Evolutionary conservation across 2,329 filamentous ascomycete species (phyloP).

Genomic region (Piedraia hortae): DNA sequence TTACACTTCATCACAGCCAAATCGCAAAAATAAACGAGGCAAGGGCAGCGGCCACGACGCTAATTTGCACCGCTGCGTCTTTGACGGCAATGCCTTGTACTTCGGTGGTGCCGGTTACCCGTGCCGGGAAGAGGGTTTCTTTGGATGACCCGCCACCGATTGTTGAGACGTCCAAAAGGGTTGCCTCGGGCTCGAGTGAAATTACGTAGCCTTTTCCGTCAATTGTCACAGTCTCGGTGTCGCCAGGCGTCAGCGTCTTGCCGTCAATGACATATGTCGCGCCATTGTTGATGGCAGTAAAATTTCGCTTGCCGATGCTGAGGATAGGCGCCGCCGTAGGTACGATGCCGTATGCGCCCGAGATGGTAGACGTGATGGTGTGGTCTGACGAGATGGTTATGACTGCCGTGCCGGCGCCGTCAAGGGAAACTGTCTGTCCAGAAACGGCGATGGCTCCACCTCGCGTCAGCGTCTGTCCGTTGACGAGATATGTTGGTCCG

Average conservation of each 20-base stretch:
- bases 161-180: constrained; percentile 13
- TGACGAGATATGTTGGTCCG: constrained; percentile 11
- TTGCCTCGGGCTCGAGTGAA: constrained; percentile 13
- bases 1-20: no score
- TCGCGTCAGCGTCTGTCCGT: constrained; percentile 13
- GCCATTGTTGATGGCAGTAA: constrained; percentile 9
- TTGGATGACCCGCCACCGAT: no score
- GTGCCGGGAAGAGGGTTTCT: constrained; percentile 16
- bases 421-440: constrained; percentile 11
- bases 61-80: no score
- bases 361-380: constrained; percentile 6
- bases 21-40: no score
- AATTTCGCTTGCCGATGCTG: constrained; percentile 10
- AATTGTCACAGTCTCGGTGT: constrained; percentile 8
- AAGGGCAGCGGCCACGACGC: no score
- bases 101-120: constrained; percentile 9
- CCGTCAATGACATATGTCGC: constrained; percentile 15
- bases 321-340: constrained; percentile 10
- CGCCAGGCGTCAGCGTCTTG: constrained; percentile 14
- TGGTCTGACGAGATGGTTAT: constrained; percentile 5
- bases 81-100: no score
- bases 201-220: constrained; percentile 8
- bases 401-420: constrained; percentile 11
- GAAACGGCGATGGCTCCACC: constrained; percentile 10
- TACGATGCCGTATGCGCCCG: constrained; percentile 6